phyloP scores from a whole-genome alignment of 371 early-diverging fungal genomes.

The Dinochytrium kinnereticum region DNA sequence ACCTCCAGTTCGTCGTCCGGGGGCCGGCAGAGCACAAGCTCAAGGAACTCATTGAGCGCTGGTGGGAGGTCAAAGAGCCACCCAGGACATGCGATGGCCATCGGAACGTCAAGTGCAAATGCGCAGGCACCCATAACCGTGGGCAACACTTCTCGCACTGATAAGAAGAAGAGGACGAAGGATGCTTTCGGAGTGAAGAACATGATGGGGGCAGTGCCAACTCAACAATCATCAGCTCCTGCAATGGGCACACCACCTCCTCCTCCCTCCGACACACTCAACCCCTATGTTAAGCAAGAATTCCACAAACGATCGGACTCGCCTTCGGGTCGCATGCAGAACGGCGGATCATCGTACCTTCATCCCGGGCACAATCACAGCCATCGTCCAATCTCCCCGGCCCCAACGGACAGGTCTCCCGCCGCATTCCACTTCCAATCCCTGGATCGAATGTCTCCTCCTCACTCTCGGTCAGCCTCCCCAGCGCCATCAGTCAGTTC shows the following conservation, averaged over 20 bases:
- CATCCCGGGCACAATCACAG: background rate
- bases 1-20: background rate
- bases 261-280: slow-evolving; percentile 7
- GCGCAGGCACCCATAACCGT: no score
- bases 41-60: slow-evolving; percentile 1
- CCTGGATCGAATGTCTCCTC: slow-evolving; percentile 6
- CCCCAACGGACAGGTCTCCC: background rate
- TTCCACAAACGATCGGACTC: slow-evolving; percentile 1
- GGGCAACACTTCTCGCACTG: background rate
- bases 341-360: slow-evolving; percentile 13
- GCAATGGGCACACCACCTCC: background rate
- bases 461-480: slow-evolving; percentile 28
- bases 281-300: background rate
- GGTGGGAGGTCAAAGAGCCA: slow-evolving; percentile 12
- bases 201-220: background rate
- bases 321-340: background rate
- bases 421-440: slow-evolving; percentile 3
- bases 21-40: background rate
- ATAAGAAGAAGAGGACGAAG: slow-evolving; percentile 9
- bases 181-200: background rate
- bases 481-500: slow-evolving; percentile 31
- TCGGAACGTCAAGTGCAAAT: no score
- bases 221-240: background rate
- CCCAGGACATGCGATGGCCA: background rate
- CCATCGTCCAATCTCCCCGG: slow-evolving; percentile 11